Percentiles rank a stretch among this genome's conserved stretches.
phyloP scores from a whole-genome alignment of 129 eudicot species.

The Cynara cardunculus region DNA sequence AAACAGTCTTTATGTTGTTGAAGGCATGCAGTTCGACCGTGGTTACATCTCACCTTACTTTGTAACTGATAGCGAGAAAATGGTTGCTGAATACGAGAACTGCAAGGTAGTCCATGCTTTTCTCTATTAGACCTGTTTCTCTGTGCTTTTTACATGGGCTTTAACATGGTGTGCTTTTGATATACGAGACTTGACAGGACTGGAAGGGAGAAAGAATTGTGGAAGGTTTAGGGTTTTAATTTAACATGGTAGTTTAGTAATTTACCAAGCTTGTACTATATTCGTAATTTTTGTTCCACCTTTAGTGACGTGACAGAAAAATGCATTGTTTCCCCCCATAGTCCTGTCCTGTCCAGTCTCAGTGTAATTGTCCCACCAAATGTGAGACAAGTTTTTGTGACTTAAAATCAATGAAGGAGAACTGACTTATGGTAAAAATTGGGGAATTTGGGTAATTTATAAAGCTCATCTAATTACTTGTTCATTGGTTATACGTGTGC shows the following conservation, averaged over 20 bases:
- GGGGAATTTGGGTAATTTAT: neutral
- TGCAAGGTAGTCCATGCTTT: constrained; percentile 61
- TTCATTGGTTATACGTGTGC: neutral
- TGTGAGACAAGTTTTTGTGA: no score
- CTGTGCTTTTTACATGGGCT: neutral
- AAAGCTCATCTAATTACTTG: neutral
- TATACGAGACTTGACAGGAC: neutral
- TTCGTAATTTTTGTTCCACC: neutral
- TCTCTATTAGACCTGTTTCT: neutral
- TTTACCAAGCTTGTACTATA: neutral
- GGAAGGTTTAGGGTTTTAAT: neutral
- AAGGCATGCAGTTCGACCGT: constrained; percentile 96
- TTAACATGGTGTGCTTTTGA: neutral
- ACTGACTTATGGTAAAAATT: neutral
- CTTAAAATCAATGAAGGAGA: neutral
- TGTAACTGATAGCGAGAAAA: constrained; percentile 88
- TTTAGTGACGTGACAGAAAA: neutral
- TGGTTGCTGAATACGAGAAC: constrained; percentile 79
- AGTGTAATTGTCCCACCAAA: no score
- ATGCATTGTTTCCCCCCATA: no score
- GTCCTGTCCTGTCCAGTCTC: no score
- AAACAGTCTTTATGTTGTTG: constrained; percentile 81
- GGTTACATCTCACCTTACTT: constrained; percentile 96
- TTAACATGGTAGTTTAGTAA: neutral
- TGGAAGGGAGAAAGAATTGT: neutral